Evolutionary conservation across 257 asterid genomes (phyloP).

Genomic region (Ballota nigra): DNA sequence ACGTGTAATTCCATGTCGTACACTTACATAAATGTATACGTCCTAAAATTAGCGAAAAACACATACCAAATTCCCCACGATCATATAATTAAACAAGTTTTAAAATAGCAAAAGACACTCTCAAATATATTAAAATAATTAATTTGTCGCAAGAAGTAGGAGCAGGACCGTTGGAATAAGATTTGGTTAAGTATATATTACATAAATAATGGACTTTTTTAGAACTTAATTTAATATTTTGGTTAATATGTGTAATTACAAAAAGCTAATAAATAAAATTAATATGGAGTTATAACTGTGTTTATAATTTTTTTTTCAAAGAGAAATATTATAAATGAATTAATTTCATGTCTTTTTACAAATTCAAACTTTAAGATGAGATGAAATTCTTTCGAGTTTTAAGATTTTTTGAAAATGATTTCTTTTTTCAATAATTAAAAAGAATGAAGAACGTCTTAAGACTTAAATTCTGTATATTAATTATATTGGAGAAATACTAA

Average conservation of each 20-base stretch:
- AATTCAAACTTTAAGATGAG: no score
- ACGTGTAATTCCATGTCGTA: not conserved
- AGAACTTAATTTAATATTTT: not conserved
- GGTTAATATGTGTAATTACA: not conserved
- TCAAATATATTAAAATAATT: not conserved
- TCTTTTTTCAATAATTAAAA: no score
- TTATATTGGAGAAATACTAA: no score
- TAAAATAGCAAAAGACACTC: not conserved
- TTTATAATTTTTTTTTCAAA: no score
- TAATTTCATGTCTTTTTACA: no score
- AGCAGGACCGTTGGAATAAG: not conserved
- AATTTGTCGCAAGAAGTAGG: not conserved
- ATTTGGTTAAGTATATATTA: not conserved
- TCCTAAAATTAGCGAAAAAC: not conserved
- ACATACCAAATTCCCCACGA: not conserved
- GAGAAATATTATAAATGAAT: no score
- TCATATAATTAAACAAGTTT: not conserved
- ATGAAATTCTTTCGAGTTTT: no score
- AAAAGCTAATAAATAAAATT: not conserved
- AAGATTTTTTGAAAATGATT: no score
- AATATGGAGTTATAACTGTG: not conserved
- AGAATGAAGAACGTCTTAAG: no score
- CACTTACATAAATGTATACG: not conserved
- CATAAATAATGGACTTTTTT: not conserved
- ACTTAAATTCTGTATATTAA: no score